Base-by-base conservation (phyloP, 805 yeast genomes). In the Dipodascopsis uninucleata region DNA sequence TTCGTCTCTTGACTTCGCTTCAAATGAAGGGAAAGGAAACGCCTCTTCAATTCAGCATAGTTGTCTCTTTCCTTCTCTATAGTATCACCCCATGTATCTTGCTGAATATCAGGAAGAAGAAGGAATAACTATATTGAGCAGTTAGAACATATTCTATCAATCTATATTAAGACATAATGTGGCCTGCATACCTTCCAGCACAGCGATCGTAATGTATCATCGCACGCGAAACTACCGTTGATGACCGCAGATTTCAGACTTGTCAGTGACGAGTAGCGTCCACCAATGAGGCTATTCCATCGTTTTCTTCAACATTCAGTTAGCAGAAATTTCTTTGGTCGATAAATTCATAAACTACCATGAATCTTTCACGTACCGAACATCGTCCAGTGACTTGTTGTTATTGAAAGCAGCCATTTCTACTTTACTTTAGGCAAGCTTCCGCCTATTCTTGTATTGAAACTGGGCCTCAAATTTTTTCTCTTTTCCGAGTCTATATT, bases 81-180 rank as follows among this genome's bases (percentile, higher is more conserved):
- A 17, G 45, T 39, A 3, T 29, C 31, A 17, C 34, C 41, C 57
- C 56, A 52, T 2, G 56, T 48, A 28, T 47, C 49, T 17, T 51
- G 53, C 18, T 39, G 52, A 16, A 49, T 35, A 18, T 49, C 54
- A 3, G 54, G 54, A 39, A 49, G 24, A 28, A 49, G 40, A 41
- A 49, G 39, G 22, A 49, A 47, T 6, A 49, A 32, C 53, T 48
- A 16, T 6, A 8, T 18, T 14, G 14, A 9, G 32, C 28, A 24
- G 36, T 18, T 23, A 18, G 6, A 7, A 8, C 22, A 5, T 12
- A 20, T 10, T 28, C 2, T 23, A 35, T 12, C 20, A 12, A 25
- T 20, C 14, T 4, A n/a, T 5, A 8, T 4, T 14, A 28, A 6
- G 3, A 18, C 10, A 18, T 12, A 12, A 21, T 10, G 20, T 10